Base-by-base conservation (phyloP, 805 yeast species). In the Monosporozyma servazzii region DNA sequence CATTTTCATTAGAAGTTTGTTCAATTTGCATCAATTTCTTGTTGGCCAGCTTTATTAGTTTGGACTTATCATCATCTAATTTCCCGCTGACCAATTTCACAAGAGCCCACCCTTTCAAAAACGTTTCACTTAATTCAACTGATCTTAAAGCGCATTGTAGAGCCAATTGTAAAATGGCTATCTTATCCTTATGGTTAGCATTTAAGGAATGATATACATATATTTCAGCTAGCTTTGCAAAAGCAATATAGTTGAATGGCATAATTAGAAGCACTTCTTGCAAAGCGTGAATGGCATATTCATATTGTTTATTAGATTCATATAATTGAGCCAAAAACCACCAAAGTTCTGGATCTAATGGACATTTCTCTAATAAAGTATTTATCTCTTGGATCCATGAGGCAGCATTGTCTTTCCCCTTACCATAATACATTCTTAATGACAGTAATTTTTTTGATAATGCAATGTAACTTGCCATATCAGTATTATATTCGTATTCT, bases 261-360 rank as follows among this genome's bases (percentile, higher is more conserved):
- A 75, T 75, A 23, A 78, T 73, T 33, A 86, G 61, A 15, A 90
- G 66, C 2, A 86, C 78, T 62, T 91, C 96, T 61, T 86, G 80
- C 27, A 77, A 75, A 51, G 87, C 75, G 63, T 75, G 80, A 5
- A 85, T 74, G 0, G 93, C 83, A 58, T 82, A 81, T 36, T 79
- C 83, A 56, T 77, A 81, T 60, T 82, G 81, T 1, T 89, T 89
- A 8, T 75, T 54, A 13, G 70, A 64, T 23, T 67, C 67, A 63
- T 91, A 91, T n/a, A 77, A 71, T 37, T 80, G 79, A 3, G 81
- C 84, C 51, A 89, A 71, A 66, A 87, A 95, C 47, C 81, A 74
- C 96, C 95, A 88, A 2, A 85, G 71, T 55, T 84, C 81, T 2
- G 78, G 71, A 65, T 93, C 98, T 20, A 82, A 65, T 1, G 97